Evolutionary conservation across 768 basidiomycete species (phyloP), one percentile per base, ranked within the genome.

Genomic region (Rhizopogon vesiculosus): DNA sequence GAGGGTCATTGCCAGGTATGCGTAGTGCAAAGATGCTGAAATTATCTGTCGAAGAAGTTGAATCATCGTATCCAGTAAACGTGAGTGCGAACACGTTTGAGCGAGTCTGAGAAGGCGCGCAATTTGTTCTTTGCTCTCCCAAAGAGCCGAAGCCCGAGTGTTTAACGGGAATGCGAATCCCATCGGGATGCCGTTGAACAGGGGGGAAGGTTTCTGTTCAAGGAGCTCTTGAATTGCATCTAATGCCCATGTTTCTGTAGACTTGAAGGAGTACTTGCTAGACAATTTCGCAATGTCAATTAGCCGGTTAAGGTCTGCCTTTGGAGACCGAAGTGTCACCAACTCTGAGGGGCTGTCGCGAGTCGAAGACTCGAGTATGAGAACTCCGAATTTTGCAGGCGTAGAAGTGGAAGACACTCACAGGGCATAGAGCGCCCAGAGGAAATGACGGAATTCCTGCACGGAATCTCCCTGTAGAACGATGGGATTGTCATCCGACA

Each of bases 341-440:
- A 87, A 71, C 61, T 89, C 87, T 18, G 78, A 81, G 3, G 88
- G 88, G 57, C 87, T 89, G 60, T 31, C 28, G 40, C 39, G 28
- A 12, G 59, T 41, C 33, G 42, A 38, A 22, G 46, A 31, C 25
- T 55, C 55, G 16, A 61, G 53, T 3, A n/a, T 19, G 15, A 29
- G 5, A 22, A 22, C 7, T 15, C 16, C 41, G n/a, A 12, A 33
- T 0, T 10, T 16, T 16, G 22, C 3, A 7, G n/a, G 18, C 18
- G 13, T 4, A 38, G 41, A 51, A 9, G 19, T 6, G 18, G 18
- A 9, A 53, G 53, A 55, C 40, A 66, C 86, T 70, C 62, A 89
- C 88, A 86, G 63, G 7, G 87, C 86, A 62, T 91, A 90, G n/a
- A 90, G 68, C 1, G 83, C 82, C 85, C 85, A 88, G 33, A 91